Evolutionary conservation across 2,329 filamentous ascomycete species (phyloP), one percentile per base, ranked within the genome.

Genomic region (Arthrobotrys sinensis): DNA sequence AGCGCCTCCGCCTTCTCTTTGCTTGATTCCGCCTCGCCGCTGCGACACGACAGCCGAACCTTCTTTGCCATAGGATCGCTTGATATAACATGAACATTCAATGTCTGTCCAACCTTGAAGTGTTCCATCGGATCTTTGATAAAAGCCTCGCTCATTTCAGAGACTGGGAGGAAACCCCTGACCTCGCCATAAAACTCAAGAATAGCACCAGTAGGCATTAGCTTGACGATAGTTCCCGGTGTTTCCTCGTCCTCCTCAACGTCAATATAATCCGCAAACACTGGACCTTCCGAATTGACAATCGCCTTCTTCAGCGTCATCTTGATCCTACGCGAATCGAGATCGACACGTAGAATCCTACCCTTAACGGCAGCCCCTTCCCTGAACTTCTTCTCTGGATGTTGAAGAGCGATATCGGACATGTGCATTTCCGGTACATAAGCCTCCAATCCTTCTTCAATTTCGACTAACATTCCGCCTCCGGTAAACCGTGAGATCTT

Each of bases 81-180:
- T 62, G 91, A 92, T 38, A 97, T 85, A n/a, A 96, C 90, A 82
- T 95, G 93, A 19, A 97, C 92, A 82, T 90, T 96, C 80, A 99
- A 91, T 1, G 97, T 95, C 84, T 99, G 96, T 0, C 96, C 96
- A 50, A 90, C 85, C 40, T 91, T 90, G 86, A 99, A 99, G 85
- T 98, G 94, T 82, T 96, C 91, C 53, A 89, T 90, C 3, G 96
- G 94, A 82, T 97, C 92, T 81, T 92, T 89, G 82, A 99, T 97
- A 83, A 92, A 97, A 10, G 94, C 94, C 84, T 99, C 96, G 83
- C 96, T 98, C 96, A 99, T 99, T 85, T 99, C 95, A 0, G 93
- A 93, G 0, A 97, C 91, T 1, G 96, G 96, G 68, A 99, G 87
- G 86, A 96, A 99, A 7, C 92, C 96, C 80, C 90, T 90, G 19